phyloP scores from a whole-genome alignment of 768 basidiomycete species.

The Lactifluus echinatus region DNA sequence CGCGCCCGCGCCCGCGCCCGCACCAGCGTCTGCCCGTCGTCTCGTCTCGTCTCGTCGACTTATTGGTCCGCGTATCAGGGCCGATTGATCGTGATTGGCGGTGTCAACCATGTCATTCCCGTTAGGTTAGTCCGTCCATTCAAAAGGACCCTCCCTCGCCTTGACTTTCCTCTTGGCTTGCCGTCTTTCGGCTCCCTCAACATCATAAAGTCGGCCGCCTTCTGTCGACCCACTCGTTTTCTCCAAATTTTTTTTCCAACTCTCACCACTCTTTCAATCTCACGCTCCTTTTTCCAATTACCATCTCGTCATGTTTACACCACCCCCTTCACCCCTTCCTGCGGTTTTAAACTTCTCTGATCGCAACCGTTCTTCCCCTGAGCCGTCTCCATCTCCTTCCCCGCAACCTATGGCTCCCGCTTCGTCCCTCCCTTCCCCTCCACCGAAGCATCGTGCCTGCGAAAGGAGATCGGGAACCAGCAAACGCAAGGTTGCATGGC shows the following conservation, averaged over 20 bases:
- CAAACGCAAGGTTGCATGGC: slow-evolving; percentile 39
- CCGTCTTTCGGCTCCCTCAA: too few relatives aligned
- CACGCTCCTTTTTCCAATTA: slow-evolving; percentile 8
- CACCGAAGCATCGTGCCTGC: background rate
- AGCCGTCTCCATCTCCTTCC: background rate
- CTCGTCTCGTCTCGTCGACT: too few relatives aligned
- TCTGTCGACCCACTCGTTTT: too few relatives aligned
- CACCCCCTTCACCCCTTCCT: slow-evolving; percentile 35
- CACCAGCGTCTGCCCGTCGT: too few relatives aligned
- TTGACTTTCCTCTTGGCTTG: too few relatives aligned
- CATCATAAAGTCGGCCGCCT: too few relatives aligned
- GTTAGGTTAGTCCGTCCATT: background rate
- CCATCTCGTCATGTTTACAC: slow-evolving; percentile 29
- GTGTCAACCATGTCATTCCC: too few relatives aligned
- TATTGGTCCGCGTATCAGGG: too few relatives aligned
- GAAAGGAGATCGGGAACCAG: background rate
- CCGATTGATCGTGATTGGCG: too few relatives aligned
- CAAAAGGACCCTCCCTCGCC: background rate
- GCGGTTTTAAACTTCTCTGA: slow-evolving; percentile 10
- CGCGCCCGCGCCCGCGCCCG: too few relatives aligned
- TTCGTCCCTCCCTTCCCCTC: slow-evolving; percentile 15
- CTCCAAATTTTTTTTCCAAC: background rate
- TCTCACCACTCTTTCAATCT: slow-evolving; percentile 3
- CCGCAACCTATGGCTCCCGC: background rate
- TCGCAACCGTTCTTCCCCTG: background rate